Percentiles rank a stretch among this genome's conserved stretches.
Evolutionary conservation across 257 asterid genomes (phyloP).

Genomic region (Jacaranda mimosifolia): DNA sequence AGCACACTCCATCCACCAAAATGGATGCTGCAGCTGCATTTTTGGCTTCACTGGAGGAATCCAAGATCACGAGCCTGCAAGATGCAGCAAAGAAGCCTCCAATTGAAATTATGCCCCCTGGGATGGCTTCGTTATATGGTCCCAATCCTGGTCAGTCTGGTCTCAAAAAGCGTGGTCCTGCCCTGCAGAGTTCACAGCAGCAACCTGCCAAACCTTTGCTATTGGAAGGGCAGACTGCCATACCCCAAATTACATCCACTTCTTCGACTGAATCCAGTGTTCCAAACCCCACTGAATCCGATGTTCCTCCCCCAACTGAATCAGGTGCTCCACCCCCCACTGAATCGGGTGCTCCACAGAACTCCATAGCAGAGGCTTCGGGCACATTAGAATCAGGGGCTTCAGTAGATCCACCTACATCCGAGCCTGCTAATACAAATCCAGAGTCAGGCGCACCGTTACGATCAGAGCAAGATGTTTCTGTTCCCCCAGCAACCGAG

Average conservation of each 20-base stretch:
- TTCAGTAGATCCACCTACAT: constrained; percentile 44
- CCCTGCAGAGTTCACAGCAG: constrained; percentile 58
- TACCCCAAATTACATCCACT: constrained; percentile 49
- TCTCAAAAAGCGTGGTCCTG: constrained; percentile 60
- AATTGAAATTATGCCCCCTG: constrained; percentile 77
- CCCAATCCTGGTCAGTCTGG: constrained; percentile 93
- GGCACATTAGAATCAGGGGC: constrained; percentile 41
- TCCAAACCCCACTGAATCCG: constrained; percentile 39
- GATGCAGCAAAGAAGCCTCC: constrained; percentile 98
- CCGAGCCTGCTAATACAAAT: constrained; percentile 44
- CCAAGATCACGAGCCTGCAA: constrained; percentile 90
- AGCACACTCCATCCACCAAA: constrained; percentile 73
- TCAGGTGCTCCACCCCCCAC: constrained; percentile 33
- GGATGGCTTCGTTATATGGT: constrained; percentile 95
- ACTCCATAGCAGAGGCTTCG: constrained; percentile 30
- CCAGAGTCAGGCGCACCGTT: constrained; percentile 45
- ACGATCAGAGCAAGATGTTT: constrained; percentile 42
- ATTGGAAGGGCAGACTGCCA: constrained; percentile 64
- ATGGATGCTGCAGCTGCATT: constrained; percentile 95
- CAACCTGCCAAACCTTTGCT: constrained; percentile 71
- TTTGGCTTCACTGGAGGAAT: constrained; percentile 94
- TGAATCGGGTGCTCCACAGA: constrained; percentile 45
- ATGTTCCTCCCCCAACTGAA: constrained; percentile 28
- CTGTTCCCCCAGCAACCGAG: constrained; percentile 43
- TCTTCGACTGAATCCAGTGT: constrained; percentile 22